A percentile compares a stretch with the other conserved stretches of the same genome.
Evolutionary conservation across 169 alveolate species (phyloP).

Genomic region (Babesia microti): DNA sequence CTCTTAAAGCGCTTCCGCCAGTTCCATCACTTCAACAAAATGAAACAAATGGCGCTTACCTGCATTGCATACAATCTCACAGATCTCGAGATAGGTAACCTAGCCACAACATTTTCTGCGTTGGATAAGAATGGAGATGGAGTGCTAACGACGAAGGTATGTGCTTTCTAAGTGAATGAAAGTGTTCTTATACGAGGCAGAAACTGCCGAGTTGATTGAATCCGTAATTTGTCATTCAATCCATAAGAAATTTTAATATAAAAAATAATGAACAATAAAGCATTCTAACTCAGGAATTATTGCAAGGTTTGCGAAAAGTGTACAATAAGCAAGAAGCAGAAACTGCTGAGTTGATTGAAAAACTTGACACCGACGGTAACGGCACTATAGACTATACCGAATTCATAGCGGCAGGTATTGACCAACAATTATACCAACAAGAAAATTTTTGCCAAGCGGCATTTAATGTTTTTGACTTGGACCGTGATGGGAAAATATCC

Average conservation of each 20-base stretch:
- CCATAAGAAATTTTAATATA: no score
- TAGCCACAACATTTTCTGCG: constrained; percentile 75
- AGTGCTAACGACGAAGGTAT: constrained; percentile 64
- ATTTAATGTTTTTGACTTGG: constrained; percentile 81
- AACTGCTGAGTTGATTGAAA: constrained; percentile 52
- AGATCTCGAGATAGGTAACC: constrained; percentile 75
- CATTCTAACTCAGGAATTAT: constrained; percentile 44
- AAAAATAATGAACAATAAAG: no score
- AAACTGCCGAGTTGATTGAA: no score
- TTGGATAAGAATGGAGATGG: constrained; percentile 87
- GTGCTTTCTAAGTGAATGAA: no score
- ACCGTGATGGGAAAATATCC: constrained; percentile 77
- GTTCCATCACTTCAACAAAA: constrained; percentile 72
- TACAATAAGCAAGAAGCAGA: constrained; percentile 52
- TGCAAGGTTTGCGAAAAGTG: constrained; percentile 42
- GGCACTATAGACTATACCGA: constrained; percentile 88
- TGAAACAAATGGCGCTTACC: constrained; percentile 85
- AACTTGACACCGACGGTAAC: constrained; percentile 76
- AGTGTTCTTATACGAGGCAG: no score
- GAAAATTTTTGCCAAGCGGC: constrained; percentile 78
- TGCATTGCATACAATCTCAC: constrained; percentile 83
- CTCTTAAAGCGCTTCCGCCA: constrained; percentile 69
- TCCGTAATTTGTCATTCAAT: no score
- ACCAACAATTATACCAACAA: constrained; percentile 68
- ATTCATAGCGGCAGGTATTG: constrained; percentile 86